Evolutionary conservation across 208 protist species (phyloP), one percentile per base, ranked within the genome.

Genomic region (Acanthamoeba culbertsoni): DNA sequence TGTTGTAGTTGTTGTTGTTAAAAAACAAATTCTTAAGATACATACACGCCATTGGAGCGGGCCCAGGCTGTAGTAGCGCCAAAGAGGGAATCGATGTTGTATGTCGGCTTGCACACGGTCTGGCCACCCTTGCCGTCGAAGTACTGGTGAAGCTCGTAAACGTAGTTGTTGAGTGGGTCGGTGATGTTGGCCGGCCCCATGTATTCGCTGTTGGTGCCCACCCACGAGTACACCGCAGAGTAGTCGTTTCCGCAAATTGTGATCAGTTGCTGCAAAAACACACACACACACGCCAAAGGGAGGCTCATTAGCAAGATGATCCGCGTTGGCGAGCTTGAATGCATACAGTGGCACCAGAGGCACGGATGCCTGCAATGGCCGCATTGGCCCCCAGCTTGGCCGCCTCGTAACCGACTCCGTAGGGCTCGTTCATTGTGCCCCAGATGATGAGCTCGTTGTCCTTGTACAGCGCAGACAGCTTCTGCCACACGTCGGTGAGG

Each of bases 361-460:
- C 12, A 33, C 59, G 59, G 59, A 68, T 68, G 59, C 59, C n/a
- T n/a, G 53, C 2, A 26, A 73, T 73, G 63, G 63, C 63, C 1
- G 63, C 63, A 33, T 73, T 73, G 2, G 63, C 63, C 2, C 63
- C 63, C 33, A 2, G 5, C 63, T 33, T 8, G 63, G 63, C 63
- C 14, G 4, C 63, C 2, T 40, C 14, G 63, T 73, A 73, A 3
- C 18, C 5, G 1, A 73, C n/a, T 3, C 63, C 63, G 63, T 73
- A 73, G 63, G 63, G 63, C 63, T 73, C 63, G 63, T 73, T 73
- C 63, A 73, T 73, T 2, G 63, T 73, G 63, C 63, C 63, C 12
- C 4, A 73, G 2, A 73, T 2, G 6, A 73, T 37, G 63, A 23
- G 63, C 5, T 2, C 16, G 18, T 73, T 73, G 63, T 8, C 5